Conservation (phyloP, 2,329 filamentous ascomycete species). For the Arthrocladium fulminans region DNA sequence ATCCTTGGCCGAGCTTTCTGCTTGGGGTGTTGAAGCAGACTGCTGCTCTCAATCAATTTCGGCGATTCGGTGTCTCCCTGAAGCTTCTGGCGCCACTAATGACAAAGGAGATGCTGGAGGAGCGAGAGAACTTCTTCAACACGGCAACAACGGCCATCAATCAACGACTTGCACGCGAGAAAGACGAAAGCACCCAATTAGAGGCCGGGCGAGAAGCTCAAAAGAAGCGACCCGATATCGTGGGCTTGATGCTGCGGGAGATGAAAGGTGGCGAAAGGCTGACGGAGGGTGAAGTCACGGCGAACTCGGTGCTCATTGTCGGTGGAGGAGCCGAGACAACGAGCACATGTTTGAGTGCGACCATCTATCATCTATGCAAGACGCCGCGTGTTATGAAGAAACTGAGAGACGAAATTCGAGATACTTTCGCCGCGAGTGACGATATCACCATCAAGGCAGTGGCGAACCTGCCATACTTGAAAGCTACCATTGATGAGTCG, state of each 20-base stretch:
- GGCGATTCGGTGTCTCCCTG: slow-evolving; percentile 10
- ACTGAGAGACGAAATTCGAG: slow-evolving; percentile 30
- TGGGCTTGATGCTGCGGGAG: slow-evolving; percentile 14
- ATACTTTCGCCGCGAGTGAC: slow-evolving; percentile 28
- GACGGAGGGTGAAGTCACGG: slow-evolving; percentile 56
- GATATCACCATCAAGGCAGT: slow-evolving; percentile 26
- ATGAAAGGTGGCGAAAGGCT: slow-evolving; percentile 48
- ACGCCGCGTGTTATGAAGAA: slow-evolving; percentile 26
- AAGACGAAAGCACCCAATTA: slow-evolving; percentile 21
- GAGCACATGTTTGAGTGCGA: slow-evolving; percentile 49
- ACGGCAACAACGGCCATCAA: slow-evolving; percentile 7
- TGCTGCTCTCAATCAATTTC: slow-evolving; percentile 13
- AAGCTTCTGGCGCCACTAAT: slow-evolving; percentile 9
- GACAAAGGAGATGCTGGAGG: slow-evolving; percentile 9
- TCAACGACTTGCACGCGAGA: slow-evolving; percentile 8
- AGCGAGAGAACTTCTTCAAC: slow-evolving; percentile 12
- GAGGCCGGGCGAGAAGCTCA: slow-evolving; percentile 60
- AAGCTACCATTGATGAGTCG: slow-evolving; percentile 13
- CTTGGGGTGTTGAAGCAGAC: slow-evolving; percentile 25
- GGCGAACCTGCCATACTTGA: slow-evolving; percentile 14
- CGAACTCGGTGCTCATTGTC: slow-evolving; percentile 40
- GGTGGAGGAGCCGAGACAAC: slow-evolving; percentile 66
- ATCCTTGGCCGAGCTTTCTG: slow-evolving; percentile 26
- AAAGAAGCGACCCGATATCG: slow-evolving; percentile 42
- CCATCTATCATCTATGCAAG: slow-evolving; percentile 34